Evolutionary conservation across 306 rosid species (phyloP).

Genomic region (Lathyrus oleraceus): DNA sequence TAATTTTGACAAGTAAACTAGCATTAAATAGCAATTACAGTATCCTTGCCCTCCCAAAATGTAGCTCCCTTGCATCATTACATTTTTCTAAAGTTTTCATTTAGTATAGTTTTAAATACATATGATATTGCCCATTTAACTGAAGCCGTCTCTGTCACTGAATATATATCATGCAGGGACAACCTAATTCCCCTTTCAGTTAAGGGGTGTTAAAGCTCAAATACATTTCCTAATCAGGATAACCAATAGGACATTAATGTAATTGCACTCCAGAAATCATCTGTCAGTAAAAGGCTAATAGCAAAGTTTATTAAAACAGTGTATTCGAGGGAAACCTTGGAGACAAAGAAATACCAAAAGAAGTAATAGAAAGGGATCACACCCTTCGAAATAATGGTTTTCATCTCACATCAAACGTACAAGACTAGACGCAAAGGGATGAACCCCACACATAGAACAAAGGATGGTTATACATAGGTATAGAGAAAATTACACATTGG

Average conservation of each 20-base stretch:
- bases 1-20: slow-evolving; percentile 6
- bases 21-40: slow-evolving; percentile 1
- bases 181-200: background rate
- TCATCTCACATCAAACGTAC: background rate
- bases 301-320: background rate
- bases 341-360: background rate
- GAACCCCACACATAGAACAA: slow-evolving; percentile 6
- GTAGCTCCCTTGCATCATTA: background rate
- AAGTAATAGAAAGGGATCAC: background rate
- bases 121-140: background rate
- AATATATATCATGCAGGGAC: background rate
- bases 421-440: background rate
- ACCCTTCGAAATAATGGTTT: background rate
- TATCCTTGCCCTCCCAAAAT: slow-evolving; percentile 14
- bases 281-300: background rate
- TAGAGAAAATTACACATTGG: background rate
- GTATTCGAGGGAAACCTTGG: background rate
- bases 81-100: background rate
- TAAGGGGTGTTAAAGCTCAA: background rate
- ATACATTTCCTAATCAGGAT: background rate
- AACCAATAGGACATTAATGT: background rate
- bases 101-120: background rate
- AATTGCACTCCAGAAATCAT: background rate
- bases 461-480: background rate
- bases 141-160: background rate